Evolutionary conservation across 2,329 filamentous ascomycete genomes (phyloP).

Genomic region (Didymella glomerata): DNA sequence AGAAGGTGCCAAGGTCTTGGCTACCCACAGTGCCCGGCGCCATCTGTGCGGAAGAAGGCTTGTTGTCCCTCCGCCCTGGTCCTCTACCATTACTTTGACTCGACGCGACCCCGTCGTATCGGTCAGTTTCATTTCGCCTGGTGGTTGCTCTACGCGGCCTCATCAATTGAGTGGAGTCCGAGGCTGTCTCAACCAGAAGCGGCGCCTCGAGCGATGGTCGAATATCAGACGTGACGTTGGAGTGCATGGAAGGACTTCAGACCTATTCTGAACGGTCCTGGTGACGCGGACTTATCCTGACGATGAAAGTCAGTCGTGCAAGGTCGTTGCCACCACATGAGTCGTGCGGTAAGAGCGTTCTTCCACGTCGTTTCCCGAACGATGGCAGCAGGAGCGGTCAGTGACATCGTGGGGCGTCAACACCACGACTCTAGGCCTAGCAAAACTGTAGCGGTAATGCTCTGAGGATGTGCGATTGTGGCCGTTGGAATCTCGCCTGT

Average conservation of each 20-base stretch:
- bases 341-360: neutral
- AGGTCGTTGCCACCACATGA: conserved; percentile 2
- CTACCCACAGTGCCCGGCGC: conserved; percentile 8
- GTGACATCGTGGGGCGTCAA: neutral
- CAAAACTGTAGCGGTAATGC: neutral
- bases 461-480: neutral
- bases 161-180: conserved; percentile 19
- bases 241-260: neutral
- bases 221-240: conserved; percentile 2
- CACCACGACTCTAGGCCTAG: neutral
- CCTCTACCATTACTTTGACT: conserved; percentile 6
- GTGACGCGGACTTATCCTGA: conserved; percentile 12
- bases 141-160: conserved; percentile 18
- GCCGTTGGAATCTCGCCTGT: neutral
- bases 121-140: conserved; percentile 11
- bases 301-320: neutral
- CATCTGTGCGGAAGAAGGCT: conserved; percentile 3
- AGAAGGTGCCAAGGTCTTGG: conserved; percentile 18
- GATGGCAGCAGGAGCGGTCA: neutral
- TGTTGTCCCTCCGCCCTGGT: conserved; percentile 1
- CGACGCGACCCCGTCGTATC: neutral
- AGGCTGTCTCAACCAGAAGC: neutral
- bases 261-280: conserved; percentile 3
- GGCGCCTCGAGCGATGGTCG: conserved; percentile 5
- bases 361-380: neutral